Evolutionary conservation across 2,329 filamentous ascomycete genomes (phyloP), one percentile per base, ranked within the genome.

Genomic region (Sphaerulina vaccinii): DNA sequence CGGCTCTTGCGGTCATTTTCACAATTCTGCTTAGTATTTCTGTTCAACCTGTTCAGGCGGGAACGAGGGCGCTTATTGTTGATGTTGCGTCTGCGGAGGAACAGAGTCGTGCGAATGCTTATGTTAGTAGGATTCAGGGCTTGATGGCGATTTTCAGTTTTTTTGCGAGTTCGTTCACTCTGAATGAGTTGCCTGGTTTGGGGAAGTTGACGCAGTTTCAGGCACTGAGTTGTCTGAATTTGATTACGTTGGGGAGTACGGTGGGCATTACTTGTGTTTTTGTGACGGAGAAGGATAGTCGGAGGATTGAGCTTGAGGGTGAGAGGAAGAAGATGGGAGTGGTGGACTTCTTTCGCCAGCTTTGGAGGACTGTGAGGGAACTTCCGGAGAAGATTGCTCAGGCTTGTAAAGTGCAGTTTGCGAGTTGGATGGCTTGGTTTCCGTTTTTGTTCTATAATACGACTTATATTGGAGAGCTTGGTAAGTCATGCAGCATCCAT

Each of bases 381-480:
- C 16, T 60, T 15, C 50, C 46, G 13, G 48, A 23, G 18, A 60
- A 38, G 33, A 51, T 60, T n/a, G 39, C 40, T 16, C 46, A 48
- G 33, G 51, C 57, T 7, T 60, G 57, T 35, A 38, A 49, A 29
- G 51, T 52, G 16, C 57, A 60, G 19, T 49, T 58, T 11, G 47
- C 42, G 5, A 48, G 39, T 21, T 60, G 57, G 57, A 49, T 52
- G 46, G 57, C 55, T 8, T 60, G 57, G 57, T 60, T 60, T 54
- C 55, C 57, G 19, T 52, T 60, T n/a, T 35, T 51, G 19, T 60
- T 55, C 27, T 60, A 60, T 23, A 60, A 49, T 35, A 60, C 57
- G 6, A 60, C 57, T 11, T 60, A 54, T n/a, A 58, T 60, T 15
- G 57, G 57, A 7, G 57, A 60, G 38, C 52, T 60, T 23, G 57